Evolutionary conservation across 2,329 filamentous ascomycete genomes (phyloP).

Genomic region (Fusarium temperatum): DNA sequence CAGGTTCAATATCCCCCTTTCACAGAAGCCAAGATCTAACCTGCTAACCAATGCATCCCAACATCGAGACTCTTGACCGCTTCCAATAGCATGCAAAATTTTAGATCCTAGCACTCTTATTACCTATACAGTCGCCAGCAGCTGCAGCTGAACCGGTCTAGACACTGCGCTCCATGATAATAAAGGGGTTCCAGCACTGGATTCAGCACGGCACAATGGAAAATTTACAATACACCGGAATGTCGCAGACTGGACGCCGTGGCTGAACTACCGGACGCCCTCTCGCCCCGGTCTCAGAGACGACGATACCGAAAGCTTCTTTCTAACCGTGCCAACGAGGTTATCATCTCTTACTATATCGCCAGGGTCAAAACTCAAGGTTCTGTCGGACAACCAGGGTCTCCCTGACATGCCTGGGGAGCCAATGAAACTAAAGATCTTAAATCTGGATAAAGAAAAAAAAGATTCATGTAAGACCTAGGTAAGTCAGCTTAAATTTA

Average conservation of each 20-base stretch:
- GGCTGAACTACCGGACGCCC: conserved; percentile 26
- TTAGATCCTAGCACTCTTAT: neutral
- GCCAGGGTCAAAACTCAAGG: neutral
- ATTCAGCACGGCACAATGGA: neutral
- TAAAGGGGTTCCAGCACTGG: neutral
- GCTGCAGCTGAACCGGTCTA: neutral
- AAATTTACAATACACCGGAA: conserved; percentile 6
- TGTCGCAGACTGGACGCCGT: conserved; percentile 27
- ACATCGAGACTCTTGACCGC: conserved; percentile 9
- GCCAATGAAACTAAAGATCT: neutral
- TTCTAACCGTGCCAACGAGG: neutral
- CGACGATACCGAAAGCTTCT: conserved; percentile 16
- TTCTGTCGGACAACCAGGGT: neutral
- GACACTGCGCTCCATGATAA: neutral
- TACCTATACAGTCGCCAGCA: neutral
- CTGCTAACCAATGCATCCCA: neutral
- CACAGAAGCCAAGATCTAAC: neutral
- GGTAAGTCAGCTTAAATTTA: neutral
- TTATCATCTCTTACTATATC: neutral
- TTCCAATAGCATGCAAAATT: neutral
- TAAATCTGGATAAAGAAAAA: neutral
- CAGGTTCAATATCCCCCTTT: conserved; percentile 18
- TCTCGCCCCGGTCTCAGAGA: neutral
- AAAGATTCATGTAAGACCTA: neutral
- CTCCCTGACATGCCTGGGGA: neutral